phyloP scores from a whole-genome alignment of 192 early-diverging fungal species.

The Coemansia sp. region DNA sequence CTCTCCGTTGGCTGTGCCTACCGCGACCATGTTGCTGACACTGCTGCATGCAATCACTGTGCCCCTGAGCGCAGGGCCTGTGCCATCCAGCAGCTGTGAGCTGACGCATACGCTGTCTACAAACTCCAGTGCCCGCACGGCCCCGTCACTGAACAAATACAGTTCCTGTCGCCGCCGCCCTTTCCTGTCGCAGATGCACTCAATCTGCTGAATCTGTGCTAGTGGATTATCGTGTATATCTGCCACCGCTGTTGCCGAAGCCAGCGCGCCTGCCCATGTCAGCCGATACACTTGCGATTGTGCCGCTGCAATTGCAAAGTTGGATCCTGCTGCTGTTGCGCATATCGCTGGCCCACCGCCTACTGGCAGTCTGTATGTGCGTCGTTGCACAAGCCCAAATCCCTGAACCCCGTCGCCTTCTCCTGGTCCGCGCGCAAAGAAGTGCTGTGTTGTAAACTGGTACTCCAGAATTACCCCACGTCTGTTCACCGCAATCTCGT shows the following conservation, averaged over 20 bases:
- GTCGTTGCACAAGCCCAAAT: slow-evolving; percentile 32
- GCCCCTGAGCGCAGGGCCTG: background rate
- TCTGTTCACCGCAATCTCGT: slow-evolving; percentile 32
- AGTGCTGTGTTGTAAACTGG: slow-evolving; percentile 41
- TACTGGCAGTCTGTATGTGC: slow-evolving; percentile 33
- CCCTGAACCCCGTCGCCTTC: slow-evolving; percentile 36
- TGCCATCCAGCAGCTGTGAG: slow-evolving; percentile 1
- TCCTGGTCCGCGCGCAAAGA: slow-evolving; percentile 46
- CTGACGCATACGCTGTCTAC: background rate
- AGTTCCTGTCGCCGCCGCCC: slow-evolving; percentile 13
- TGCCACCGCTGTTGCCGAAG: slow-evolving; percentile 12
- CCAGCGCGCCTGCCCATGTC: slow-evolving; percentile 25
- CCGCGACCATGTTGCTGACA: slow-evolving; percentile 21
- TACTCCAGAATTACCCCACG: slow-evolving; percentile 31
- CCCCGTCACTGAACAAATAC: slow-evolving; percentile 31
- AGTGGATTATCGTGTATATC: slow-evolving; percentile 24
- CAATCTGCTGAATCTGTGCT: slow-evolving; percentile 21
- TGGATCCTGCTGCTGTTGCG: slow-evolving; percentile 13
- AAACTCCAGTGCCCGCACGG: slow-evolving; percentile 10
- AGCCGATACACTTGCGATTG: slow-evolving; percentile 26
- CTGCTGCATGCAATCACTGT: slow-evolving; percentile 29
- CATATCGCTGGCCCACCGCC: slow-evolving; percentile 18
- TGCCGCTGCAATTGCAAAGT: slow-evolving; percentile 23
- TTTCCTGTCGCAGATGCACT: slow-evolving; percentile 1
- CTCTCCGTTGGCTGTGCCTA: slow-evolving; percentile 28